phyloP scores from a whole-genome alignment of 164 flowering plant genomes.

The Berberis vulgaris region DNA sequence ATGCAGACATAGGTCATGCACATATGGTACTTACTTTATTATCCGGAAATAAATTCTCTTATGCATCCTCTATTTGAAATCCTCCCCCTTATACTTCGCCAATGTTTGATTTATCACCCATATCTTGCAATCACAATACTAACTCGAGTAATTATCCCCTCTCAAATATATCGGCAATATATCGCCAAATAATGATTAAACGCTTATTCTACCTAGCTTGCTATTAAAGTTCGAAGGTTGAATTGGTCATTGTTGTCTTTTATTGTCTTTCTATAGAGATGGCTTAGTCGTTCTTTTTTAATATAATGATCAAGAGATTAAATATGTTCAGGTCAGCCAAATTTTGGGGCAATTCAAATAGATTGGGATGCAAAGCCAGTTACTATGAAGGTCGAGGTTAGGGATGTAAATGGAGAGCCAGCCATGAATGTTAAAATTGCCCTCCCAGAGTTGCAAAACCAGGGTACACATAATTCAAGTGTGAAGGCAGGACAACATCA shows the following conservation, averaged over 20 bases:
- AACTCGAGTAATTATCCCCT: not conserved
- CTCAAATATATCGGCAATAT: not conserved
- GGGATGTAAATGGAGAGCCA: slow-evolving; percentile 45
- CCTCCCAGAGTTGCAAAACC: slow-evolving; percentile 32
- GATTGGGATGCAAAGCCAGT: slow-evolving; percentile 59
- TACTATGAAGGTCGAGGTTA: slow-evolving; percentile 41
- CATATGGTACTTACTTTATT: slow-evolving; percentile 36
- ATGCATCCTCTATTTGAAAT: not conserved
- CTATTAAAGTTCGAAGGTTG: not conserved
- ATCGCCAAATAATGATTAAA: too few species aligned
- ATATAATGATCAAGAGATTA: slow-evolving; percentile 2
- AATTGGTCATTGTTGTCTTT: not conserved
- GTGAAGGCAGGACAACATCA: slow-evolving; percentile 13
- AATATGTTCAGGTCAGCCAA: slow-evolving; percentile 44
- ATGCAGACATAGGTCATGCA: slow-evolving; percentile 61
- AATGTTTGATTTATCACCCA: not conserved
- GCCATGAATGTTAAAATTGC: slow-evolving; percentile 31
- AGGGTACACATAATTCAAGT: slow-evolving; percentile 1
- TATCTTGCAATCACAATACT: too few species aligned
- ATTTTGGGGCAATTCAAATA: slow-evolving; percentile 64
- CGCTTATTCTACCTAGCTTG: not conserved
- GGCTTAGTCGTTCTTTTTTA: not conserved
- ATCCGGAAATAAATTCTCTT: not conserved
- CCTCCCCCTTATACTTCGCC: not conserved
- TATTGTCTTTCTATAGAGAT: not conserved